These are phyloP conservation scores for Senna siamea DNA, from an alignment of 306 rosid species.

Conservation along the genomic window DNA sequence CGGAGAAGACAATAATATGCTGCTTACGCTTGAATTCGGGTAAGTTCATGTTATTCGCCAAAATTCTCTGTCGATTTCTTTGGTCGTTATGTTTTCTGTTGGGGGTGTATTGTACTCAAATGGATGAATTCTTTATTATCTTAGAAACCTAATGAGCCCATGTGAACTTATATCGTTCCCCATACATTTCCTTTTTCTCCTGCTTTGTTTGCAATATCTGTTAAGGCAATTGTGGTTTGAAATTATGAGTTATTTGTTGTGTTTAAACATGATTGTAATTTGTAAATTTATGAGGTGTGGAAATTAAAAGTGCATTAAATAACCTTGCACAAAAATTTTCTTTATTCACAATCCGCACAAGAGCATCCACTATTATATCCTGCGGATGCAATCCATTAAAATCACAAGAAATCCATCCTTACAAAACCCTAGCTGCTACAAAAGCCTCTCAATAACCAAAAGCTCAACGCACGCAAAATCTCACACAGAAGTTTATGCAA, in stretches of 20 bases:
- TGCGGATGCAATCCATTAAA: neutral
- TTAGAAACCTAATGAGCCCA: neutral
- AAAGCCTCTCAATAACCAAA: neutral
- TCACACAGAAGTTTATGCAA: neutral
- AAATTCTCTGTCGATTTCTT: conserved; percentile 2
- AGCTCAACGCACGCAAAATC: too few relatives aligned
- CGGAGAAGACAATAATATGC: conserved; percentile 52
- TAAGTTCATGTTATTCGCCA: conserved; percentile 28
- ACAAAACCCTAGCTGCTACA: neutral
- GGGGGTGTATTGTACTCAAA: neutral
- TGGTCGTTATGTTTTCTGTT: neutral
- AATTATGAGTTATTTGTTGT: neutral
- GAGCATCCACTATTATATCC: neutral
- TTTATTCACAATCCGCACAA: neutral
- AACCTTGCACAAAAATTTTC: neutral
- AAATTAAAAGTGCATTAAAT: neutral
- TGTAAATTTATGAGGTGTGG: neutral
- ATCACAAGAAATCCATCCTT: neutral
- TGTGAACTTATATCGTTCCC: neutral
- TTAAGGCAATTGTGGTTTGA: neutral
- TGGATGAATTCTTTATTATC: neutral
- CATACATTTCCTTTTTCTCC: neutral
- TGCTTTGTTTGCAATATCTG: neutral
- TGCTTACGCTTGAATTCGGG: conserved; percentile 87
- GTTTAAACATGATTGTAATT: neutral